Evolutionary conservation across 306 rosid genomes (phyloP).

Genomic region (Ochetophila trinervis): DNA sequence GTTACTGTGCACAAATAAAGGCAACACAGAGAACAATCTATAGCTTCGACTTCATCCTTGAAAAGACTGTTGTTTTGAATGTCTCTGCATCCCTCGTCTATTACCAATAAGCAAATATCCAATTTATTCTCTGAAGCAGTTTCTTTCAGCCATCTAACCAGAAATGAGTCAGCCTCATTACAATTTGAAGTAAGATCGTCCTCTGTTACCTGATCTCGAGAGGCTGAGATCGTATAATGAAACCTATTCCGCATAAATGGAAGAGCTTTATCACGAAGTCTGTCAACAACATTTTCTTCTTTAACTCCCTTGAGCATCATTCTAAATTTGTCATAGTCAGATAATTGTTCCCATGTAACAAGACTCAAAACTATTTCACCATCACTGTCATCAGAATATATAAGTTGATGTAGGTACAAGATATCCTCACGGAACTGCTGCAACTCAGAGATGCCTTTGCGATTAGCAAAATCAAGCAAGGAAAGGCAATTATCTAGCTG

Average conservation of each 20-base stretch:
- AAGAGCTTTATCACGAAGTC: slow-evolving; percentile 66
- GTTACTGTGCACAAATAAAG: slow-evolving; percentile 74
- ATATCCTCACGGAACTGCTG: slow-evolving; percentile 69
- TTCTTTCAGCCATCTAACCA: slow-evolving; percentile 93
- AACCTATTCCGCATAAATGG: slow-evolving; percentile 72
- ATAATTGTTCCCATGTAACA: slow-evolving; percentile 64
- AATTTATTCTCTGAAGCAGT: slow-evolving; percentile 68
- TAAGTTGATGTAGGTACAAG: slow-evolving; percentile 64
- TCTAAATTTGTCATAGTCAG: slow-evolving; percentile 77
- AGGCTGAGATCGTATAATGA: slow-evolving; percentile 29
- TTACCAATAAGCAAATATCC: slow-evolving; percentile 69
- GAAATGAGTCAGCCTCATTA: slow-evolving; percentile 60
- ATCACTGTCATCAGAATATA: slow-evolving; percentile 63
- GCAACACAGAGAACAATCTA: slow-evolving; percentile 89
- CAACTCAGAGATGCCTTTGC: slow-evolving; percentile 72
- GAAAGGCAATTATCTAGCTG: slow-evolving; percentile 81
- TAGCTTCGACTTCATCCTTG: slow-evolving; percentile 69
- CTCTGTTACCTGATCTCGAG: slow-evolving; percentile 31
- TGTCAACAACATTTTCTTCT: slow-evolving; percentile 59
- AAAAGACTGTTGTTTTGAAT: slow-evolving; percentile 50
- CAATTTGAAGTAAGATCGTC: slow-evolving; percentile 30
- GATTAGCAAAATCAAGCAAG: slow-evolving; percentile 75
- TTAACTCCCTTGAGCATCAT: slow-evolving; percentile 83
- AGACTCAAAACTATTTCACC: slow-evolving; percentile 58
- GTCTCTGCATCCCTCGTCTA: slow-evolving; percentile 85